Evolutionary conservation across 495 filamentous ascomycete species (phyloP), one percentile per base, ranked within the genome.

Genomic region (Tirmania nivea): DNA sequence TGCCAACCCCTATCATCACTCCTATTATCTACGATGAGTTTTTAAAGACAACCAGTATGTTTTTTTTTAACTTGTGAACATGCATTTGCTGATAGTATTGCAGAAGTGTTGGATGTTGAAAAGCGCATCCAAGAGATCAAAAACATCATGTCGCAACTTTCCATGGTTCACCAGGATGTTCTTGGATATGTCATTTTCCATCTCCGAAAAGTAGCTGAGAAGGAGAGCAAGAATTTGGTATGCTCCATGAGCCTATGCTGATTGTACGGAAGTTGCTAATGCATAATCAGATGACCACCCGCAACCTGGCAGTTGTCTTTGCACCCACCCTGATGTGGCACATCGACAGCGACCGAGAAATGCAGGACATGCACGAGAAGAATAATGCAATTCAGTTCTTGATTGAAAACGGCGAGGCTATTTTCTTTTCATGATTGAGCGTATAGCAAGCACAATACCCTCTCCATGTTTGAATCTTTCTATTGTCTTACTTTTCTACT

Each of bases 311-410:
- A 6, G 92, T 99, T 54, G 92, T 99, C 31, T 99, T 99, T 61
- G 92, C 92, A 25, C 92, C 92, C 21, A 99, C 92, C 8, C 86
- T 99, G 56, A 90, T 99, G 82, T 74, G 90, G 51, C 86, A 93
- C 21, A 71, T 78, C 63, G 86, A 78, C 57, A 70, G 95, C 57
- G 84, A 93, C 57, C 79, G 86, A 54, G 92, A 99, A 65, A 92
- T 96, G 83, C 85, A 80, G 11, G 92, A 99, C 59, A 90, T 93
- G 70, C 82, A 89, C 59, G 76, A 82, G 55, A 94, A 94, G 75
- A 93, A 92, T 55, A 71, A 78, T 49, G 85, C 84, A 12, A 77
- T 96, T 59, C 87, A 93, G 65, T 92, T 87, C 63, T 67, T 94
- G 63, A 84, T 93, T 59, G 86, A 93, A 60, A 79, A 90, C 58